Evolutionary conservation across 768 basidiomycete species (phyloP), one percentile per base, ranked within the genome.

Genomic region (Pulveroboletus sp.): DNA sequence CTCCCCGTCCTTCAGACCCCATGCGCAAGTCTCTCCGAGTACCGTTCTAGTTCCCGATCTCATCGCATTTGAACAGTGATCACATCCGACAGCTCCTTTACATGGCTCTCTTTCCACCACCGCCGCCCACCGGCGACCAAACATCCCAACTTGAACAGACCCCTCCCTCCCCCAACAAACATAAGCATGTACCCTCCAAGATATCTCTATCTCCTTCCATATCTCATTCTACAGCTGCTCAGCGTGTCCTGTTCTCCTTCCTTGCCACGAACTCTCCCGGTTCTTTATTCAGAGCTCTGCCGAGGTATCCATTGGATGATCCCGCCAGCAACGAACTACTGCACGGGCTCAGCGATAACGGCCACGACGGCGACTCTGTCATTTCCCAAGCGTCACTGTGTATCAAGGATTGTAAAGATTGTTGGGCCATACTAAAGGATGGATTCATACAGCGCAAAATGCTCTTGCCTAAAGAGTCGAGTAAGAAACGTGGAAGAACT

Each of bases 31-130:
- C 23, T 29, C 36, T 44, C 36, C 39, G 27, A 24, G 40, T 56
- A 11, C 43, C 38, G 33, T 53, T 49, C 40, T 35, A 44, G 43
- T 27, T 55, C 40, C 14, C 57, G 44, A 43, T 45, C 42, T 53
- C 47, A 60, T 38, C 50, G 33, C 50, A 29, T 43, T 29, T 27
- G 14, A 16, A 53, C 47, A 87, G 85, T 19, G 69, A 77, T 23
- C 86, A 86, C 56, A 65, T 90, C 40, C 75, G 84, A 32, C 85
- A 87, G 45, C 69, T 87, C 13, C 66, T 88, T 21, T 90, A 81
- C 62, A 80, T 89, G 31, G 74, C 84, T n/a, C 73, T 90, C 19
- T 84, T 84, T 54, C 77, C 84, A 6, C 71, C 76, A 6, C 63
- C 63, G 0, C 49, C 56, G 4, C n/a, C 49, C 25, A 17, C 56